Evolutionary conservation across 2,329 filamentous ascomycete genomes (phyloP), one percentile per base, ranked within the genome.

Genomic region (Diaporthe citriasiana): DNA sequence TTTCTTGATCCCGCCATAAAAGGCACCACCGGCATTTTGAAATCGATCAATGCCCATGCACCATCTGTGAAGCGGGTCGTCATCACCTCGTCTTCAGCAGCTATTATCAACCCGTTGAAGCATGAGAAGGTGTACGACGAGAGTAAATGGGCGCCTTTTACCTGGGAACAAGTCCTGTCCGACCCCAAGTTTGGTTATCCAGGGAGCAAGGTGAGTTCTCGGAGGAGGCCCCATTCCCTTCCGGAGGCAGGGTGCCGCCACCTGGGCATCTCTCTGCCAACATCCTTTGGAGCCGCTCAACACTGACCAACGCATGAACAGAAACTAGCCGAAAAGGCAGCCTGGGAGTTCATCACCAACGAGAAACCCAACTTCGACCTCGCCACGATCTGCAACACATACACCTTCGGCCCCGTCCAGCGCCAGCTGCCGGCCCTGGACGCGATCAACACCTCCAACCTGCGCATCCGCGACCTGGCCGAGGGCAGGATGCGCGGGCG

Each of bases 361-460:
- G 85, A 89, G 78, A 83, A 85, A 72, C 89, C 90, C 0, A 85
- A 84, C 73, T 94, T 93, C 78, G 87, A 89, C 55, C 79, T 94
- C 40, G 84, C 87, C 15, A 90, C 89, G 8, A 89, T 93, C 77
- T 90, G 90, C 78, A 89, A 89, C 69, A 91, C 91, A 0, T 85
- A 90, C 72, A 90, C 91, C 0, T 88, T 93, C 53, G 92, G 92
- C 0, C 91, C 92, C 0, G 82, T 93, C 10, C 88, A 91, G 66
- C 88, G 92, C 77, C 90, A 91, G 76, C 85, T 95, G 3, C 88
- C 91, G 75, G 87, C 85, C 30, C 85, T 93, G 0, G 88, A 90
- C n/a, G 84, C 84, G 1, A 84, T 95, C 75, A 95, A 95, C 83
- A 93, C 92, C 1, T 94, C 92, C 19, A 95, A 95, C 80, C 87